Base-by-base conservation (phyloP, 73 alveolate genomes). In the Diophrys appendiculata region DNA sequence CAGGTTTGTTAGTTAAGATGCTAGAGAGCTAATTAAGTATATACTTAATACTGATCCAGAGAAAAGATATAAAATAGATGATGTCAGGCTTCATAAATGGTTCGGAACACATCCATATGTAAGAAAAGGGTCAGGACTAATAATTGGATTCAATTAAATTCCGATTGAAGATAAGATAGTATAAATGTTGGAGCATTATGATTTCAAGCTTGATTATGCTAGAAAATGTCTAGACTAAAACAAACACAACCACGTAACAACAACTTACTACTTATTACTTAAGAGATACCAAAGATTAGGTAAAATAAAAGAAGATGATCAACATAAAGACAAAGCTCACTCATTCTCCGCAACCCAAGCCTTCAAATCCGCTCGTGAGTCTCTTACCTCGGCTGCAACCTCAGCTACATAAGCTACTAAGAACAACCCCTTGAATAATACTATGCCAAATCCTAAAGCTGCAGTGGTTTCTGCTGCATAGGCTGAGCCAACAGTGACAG, bases 31-130 rank as follows among this genome's bases (percentile, higher is more conserved):
- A 25, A 88, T 96, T 54, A 89, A 88, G 43, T 74, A 83, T 72
- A 91, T 96, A 29, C 70, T 96, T 26, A 82, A 88, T 80, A 88
- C 95, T 0, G 98, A 96, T 69, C 98, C 99, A 5, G 80, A 73
- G 68, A 83, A 94, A 73, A 85, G 99, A 83, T 82, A 75, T 83
- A 90, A 80, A 29, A 88, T 96, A 29, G 95, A 88, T n/a, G 92
- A 94, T 65, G 94, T 96, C 65, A 92, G 91, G 72, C 33, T 69
- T 24, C 99, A 96, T 76, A 88, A 92, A 43, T 96, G 99, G 98
- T 91, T 93, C 78, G 84, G 88, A 65, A 54, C 77, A 27, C 76
- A 86, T 56, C 83, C 5, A 5, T 43, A 43, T 18, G 18, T 18
- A 43, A 43, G 60, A 43, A 43, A 43, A 18, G 60, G 60, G 18